Base-by-base conservation (phyloP, 495 filamentous ascomycete genomes). In the Physcia stellaris region DNA sequence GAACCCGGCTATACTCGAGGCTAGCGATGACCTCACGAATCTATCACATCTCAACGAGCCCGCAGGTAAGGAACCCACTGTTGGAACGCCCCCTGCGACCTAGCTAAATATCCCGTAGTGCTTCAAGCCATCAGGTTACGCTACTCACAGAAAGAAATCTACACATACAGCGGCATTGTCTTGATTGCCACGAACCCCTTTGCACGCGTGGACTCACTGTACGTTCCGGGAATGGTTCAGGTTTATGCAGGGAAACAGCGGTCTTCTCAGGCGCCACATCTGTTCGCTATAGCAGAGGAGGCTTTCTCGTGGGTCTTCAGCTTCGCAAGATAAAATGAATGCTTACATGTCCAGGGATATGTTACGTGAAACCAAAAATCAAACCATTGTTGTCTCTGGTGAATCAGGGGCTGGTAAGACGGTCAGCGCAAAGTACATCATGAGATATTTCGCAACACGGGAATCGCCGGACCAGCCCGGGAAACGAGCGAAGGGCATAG, bases 351-450 rank as follows among this genome's bases (percentile, higher is more conserved):
- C 40, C 52, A 93, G 86, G 56, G 92, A 96, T 63, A 99, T 99
- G 90, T 61, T 99, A 51, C 83, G 92, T 27, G 87, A 94, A 60
- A 69, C 70, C 33, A 86, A 84, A 55, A 99, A 99, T 58, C 90
- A 99, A 63, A 99, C 90, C 24, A 88, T 99, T 38, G 90, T 99
- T 37, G 90, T 99, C 4, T 96, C 92, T 13, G 90, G 90, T 51
- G 90, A 99, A 61, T 99, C 90, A 32, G 90, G 90, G 66, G 90
- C 90, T 41, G 90, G 90, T 40, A 99, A 99, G 61, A 99, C 90
- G 0, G 90, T 99, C 54, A 96, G 92, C 59, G 90, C 90, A 27
- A 99, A 99, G 58, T 99, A 99, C 58, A 96, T 99, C 53, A 99
- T 99, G 90, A 70, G 90, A 51, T 99, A 99, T 64, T 99, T 99